Base-by-base conservation (phyloP, 139 green algal genomes). In the Zygnema circumcarinatum region DNA sequence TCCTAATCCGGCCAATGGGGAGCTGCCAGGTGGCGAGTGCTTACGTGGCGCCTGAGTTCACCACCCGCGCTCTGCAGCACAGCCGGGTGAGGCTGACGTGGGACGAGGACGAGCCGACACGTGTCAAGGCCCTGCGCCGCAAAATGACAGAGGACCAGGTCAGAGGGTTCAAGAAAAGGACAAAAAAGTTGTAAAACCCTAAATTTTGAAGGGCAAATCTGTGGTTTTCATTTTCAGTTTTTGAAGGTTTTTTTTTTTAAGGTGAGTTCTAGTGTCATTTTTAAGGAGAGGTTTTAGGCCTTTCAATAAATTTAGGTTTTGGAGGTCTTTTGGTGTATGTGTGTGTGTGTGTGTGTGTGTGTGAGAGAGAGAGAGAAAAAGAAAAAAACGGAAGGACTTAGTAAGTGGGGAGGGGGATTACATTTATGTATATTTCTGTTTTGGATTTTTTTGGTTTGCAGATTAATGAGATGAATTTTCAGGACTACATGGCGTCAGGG, bases 1-100 rank as follows among this genome's bases (percentile, higher is more conserved):
- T n/a, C n/a, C n/a, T n/a, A n/a, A n/a, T n/a, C n/a, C n/a, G n/a
- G n/a, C 47, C 47, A 62, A 62, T 62, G 47, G 47, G 47, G 7
- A 62, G 47, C 7, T 25, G 47, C 47, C 75, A 89, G 84, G 88
- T 97, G 29, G 96, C 96, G 0, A 2, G 82, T 22, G 94, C 94
- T 67, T 99, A 99, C 88, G 74, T 87, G 53, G 91, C 96, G 16
- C 95, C 96, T 0, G 82, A 93, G 2, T 94, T 95, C 81, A 93
- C 95, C 89, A 95, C 92, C 33, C 88, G 88, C 22, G 95, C 94
- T 38, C 92, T 98, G 86, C 94, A 98, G 93, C 95, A 98, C 94
- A 98, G 95, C 3, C 94, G 94, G 74, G 94, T 96, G 72, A 94
- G 95, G 87, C 94, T 99, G 67, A 96, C 95, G 0, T 99, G 96